Evolutionary conservation across 139 green algal species (phyloP).

Genomic region (Micractinium conductrix): DNA sequence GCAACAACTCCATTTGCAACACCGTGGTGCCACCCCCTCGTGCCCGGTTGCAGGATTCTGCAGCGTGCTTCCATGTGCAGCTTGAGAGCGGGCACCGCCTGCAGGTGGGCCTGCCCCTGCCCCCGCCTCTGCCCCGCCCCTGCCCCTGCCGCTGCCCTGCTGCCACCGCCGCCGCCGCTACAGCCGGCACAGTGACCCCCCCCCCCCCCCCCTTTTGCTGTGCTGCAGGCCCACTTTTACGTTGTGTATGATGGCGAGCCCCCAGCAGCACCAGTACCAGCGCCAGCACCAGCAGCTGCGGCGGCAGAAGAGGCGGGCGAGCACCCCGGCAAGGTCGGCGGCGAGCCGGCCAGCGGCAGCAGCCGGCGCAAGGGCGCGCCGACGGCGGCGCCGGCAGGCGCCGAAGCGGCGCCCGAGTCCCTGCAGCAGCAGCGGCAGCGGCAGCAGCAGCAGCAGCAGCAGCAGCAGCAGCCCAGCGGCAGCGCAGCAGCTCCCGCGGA

Average conservation of each 20-base stretch:
- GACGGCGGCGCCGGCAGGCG: neutral
- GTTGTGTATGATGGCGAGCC: conserved; percentile 1
- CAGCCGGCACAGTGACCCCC: too few relatives aligned
- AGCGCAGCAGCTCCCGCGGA: too few relatives aligned
- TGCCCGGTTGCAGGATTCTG: conserved; percentile 34
- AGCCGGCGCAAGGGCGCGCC: neutral
- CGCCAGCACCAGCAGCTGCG: too few relatives aligned
- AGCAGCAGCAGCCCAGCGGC: neutral
- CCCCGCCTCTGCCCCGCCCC: too few relatives aligned
- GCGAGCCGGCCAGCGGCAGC: neutral
- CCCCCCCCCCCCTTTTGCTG: too few relatives aligned
- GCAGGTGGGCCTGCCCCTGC: too few relatives aligned
- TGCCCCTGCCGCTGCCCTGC: too few relatives aligned
- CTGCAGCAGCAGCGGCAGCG: neutral
- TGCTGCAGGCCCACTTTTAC: conserved; percentile 52
- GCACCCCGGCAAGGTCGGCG: neutral
- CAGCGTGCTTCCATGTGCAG: conserved; percentile 55
- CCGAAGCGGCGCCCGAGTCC: neutral
- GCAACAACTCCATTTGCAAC: too few relatives aligned
- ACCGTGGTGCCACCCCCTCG: too few relatives aligned
- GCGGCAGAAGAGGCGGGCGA: neutral
- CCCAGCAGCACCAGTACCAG: neutral
- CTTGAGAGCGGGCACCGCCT: conserved; percentile 46
- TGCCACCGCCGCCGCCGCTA: too few relatives aligned
- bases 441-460: neutral